Evolutionary conservation across 768 basidiomycete species (phyloP).

Genomic region (Glaciozyma martinii): DNA sequence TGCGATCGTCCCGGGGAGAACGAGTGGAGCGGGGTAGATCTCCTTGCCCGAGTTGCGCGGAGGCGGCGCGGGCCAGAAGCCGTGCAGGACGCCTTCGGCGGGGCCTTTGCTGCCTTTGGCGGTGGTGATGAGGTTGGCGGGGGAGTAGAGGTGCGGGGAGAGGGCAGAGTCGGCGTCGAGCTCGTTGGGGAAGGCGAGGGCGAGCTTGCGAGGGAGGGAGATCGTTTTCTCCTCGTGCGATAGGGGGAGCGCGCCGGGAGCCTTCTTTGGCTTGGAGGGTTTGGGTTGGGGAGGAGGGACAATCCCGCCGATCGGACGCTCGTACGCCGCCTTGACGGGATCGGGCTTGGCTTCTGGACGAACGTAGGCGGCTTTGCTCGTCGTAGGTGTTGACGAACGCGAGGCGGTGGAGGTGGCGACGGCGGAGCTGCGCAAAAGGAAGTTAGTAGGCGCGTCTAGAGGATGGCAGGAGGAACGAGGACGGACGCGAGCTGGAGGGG

Average conservation of each 20-base stretch:
- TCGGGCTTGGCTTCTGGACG: neutral
- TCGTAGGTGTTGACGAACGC: neutral
- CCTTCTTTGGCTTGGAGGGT: neutral
- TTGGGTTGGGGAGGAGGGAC: neutral
- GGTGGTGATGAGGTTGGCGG: constrained; percentile 8
- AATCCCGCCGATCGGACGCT: neutral
- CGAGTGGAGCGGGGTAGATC: constrained; percentile 22
- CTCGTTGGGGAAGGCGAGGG: neutral
- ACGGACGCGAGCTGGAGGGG: constrained; percentile 4
- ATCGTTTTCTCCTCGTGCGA: constrained; percentile 44
- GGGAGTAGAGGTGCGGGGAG: constrained; percentile 1
- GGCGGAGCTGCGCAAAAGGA: neutral
- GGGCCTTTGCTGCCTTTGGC: constrained; percentile 14
- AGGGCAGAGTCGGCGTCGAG: neutral
- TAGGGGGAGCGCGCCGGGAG: constrained; percentile 17
- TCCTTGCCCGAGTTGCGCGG: constrained; percentile 17
- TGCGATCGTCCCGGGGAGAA: constrained; percentile 2
- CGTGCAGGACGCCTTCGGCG: constrained; percentile 13
- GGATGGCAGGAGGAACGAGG: neutral
- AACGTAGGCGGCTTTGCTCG: constrained; percentile 19
- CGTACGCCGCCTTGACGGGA: constrained; percentile 15
- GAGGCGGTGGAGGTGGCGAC: neutral
- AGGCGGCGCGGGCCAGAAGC: constrained; percentile 28
- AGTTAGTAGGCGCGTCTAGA: neutral
- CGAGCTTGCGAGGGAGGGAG: neutral